Evolutionary conservation across 495 filamentous ascomycete species (phyloP).

Genomic region (Lophiotrema nucula): DNA sequence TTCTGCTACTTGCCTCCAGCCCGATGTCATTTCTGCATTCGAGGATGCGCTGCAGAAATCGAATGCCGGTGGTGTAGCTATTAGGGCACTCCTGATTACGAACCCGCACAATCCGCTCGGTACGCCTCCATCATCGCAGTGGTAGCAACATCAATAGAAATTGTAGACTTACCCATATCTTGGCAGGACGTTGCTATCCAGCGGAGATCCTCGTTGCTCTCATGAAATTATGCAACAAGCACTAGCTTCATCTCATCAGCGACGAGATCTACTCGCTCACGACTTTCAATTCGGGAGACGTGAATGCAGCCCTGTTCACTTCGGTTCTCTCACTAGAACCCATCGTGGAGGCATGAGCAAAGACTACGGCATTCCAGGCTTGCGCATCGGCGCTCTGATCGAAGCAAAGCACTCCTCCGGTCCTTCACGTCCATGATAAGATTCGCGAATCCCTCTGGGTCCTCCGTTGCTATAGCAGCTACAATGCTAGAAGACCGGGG

Average conservation of each 20-base stretch:
- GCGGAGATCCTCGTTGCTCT: not conserved
- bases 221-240: not conserved
- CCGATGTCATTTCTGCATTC: not conserved
- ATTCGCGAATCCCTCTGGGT: constrained; percentile 1
- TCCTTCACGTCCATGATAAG: not conserved
- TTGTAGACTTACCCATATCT: no score
- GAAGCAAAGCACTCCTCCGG: not conserved
- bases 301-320: not conserved
- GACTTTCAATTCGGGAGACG: not conserved
- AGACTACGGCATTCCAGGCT: not conserved
- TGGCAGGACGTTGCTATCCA: not conserved
- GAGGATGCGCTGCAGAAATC: not conserved
- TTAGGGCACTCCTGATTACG: not conserved
- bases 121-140: no score
- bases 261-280: not conserved
- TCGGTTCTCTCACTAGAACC: not conserved
- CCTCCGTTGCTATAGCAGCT: not conserved
- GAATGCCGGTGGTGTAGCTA: not conserved
- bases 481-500: constrained; percentile 7
- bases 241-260: not conserved
- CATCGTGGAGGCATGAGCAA: not conserved
- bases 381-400: not conserved
- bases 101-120: not conserved
- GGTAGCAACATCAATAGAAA: no score
- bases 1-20: not conserved